Conservation (phyloP, 2,329 filamentous ascomycete genomes). For the Escovopsis sp. region DNA sequence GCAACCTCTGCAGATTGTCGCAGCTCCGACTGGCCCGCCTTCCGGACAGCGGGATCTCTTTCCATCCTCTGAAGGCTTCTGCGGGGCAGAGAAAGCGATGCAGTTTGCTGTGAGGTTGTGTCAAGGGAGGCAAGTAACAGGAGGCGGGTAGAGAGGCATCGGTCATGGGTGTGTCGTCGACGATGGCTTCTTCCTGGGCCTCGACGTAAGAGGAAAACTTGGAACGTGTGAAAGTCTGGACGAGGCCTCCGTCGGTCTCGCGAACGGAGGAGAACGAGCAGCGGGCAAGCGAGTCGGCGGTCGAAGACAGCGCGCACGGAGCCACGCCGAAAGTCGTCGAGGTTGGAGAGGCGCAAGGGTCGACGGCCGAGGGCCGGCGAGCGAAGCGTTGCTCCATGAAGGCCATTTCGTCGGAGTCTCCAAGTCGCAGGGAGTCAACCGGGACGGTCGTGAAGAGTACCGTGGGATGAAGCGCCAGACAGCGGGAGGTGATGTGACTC, state of each 20-base stretch:
- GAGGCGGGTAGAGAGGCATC: slow-evolving; percentile 26
- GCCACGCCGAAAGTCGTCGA: slow-evolving; percentile 22
- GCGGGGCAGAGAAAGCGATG: slow-evolving; percentile 44
- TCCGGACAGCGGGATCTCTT: slow-evolving; percentile 43
- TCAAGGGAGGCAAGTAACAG: slow-evolving; percentile 37
- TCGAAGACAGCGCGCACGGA: slow-evolving; percentile 18
- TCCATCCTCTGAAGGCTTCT: slow-evolving; percentile 46
- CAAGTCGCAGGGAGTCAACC: too few relatives aligned
- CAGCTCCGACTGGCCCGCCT: slow-evolving; percentile 45
- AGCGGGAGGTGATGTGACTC: too few relatives aligned
- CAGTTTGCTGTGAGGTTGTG: slow-evolving; percentile 38
- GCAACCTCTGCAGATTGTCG: slow-evolving; percentile 41
- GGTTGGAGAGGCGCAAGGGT: slow-evolving; percentile 1
- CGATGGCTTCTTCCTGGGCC: slow-evolving; percentile 28
- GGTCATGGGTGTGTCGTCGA: slow-evolving; percentile 31
- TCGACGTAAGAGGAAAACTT: slow-evolving; percentile 44
- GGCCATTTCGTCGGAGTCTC: slow-evolving; percentile 1
- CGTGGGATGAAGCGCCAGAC: too few relatives aligned
- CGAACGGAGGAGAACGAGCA: slow-evolving; percentile 48
- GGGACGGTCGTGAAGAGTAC: too few relatives aligned
- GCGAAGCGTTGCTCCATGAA: slow-evolving; percentile 10
- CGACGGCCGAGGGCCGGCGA: slow-evolving; percentile 7
- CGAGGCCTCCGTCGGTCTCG: slow-evolving; percentile 41
- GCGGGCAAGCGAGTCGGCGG: slow-evolving; percentile 25
- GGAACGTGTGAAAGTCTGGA: slow-evolving; percentile 47